Evolutionary conservation across 1,284 basidiomycete species (phyloP).

Genomic region (Porodaedalea pini): DNA sequence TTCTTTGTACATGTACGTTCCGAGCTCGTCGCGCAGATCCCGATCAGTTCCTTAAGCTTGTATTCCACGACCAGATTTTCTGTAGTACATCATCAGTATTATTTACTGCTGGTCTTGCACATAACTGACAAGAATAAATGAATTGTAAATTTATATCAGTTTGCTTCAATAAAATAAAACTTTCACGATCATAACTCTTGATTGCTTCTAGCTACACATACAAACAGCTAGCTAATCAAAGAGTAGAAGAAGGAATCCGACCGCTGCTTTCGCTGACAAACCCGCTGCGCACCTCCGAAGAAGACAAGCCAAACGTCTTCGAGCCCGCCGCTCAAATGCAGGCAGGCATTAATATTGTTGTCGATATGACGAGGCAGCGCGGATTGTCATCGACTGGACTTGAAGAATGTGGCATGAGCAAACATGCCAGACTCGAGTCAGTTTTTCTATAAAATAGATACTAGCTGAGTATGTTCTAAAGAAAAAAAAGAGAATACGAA

Average conservation of each 20-base stretch:
- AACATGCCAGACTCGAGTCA: conserved; percentile 87
- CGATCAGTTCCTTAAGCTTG: too few relatives aligned
- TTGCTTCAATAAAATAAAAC: too few relatives aligned
- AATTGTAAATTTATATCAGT: too few relatives aligned
- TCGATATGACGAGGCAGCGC: conserved; percentile 73
- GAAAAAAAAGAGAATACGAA: conserved; percentile 34
- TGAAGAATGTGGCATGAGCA: conserved; percentile 79
- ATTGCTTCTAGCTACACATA: too few relatives aligned
- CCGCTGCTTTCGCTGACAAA: conserved; percentile 63
- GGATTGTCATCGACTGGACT: conserved; percentile 74
- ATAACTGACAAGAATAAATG: too few relatives aligned
- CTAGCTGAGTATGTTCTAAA: conserved; percentile 82
- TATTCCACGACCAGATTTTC: too few relatives aligned
- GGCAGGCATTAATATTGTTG: conserved; percentile 46
- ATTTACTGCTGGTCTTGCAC: too few relatives aligned
- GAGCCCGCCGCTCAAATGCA: conserved; percentile 38
- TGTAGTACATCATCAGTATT: too few relatives aligned
- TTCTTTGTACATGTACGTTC: too few relatives aligned
- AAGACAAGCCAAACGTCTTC: conserved; percentile 66
- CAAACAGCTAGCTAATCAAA: too few relatives aligned
- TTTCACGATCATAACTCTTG: too few relatives aligned
- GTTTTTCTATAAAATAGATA: conserved; percentile 88
- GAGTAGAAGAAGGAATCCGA: conserved; percentile 61
- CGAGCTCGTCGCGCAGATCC: too few relatives aligned
- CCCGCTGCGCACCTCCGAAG: conserved; percentile 35